Evolutionary conservation across 441 rosid species (phyloP).

Genomic region (Erodium trifolium): DNA sequence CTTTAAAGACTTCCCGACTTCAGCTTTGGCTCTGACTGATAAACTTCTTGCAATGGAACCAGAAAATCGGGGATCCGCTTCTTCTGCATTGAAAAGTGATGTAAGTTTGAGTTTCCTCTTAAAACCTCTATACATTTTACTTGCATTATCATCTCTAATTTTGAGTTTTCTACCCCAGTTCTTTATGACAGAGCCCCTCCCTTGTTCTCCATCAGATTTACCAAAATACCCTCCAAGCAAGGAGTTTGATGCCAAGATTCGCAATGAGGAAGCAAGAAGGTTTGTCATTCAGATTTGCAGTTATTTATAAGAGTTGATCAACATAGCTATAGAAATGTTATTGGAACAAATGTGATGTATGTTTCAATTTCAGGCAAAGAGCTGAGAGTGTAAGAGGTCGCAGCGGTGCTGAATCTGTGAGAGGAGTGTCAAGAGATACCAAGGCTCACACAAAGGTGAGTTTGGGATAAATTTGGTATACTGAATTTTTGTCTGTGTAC

Average conservation of each 20-base stretch:
- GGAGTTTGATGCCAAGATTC: constrained; percentile 84
- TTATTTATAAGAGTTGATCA: not conserved
- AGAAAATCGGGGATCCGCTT: constrained; percentile 78
- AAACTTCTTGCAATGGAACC: constrained; percentile 80
- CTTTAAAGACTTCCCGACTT: constrained; percentile 81
- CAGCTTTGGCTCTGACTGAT: constrained; percentile 81
- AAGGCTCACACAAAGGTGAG: constrained; percentile 32
- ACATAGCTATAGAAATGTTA: not conserved
- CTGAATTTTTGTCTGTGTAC: not conserved
- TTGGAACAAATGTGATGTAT: not conserved
- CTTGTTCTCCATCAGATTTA: constrained; percentile 86
- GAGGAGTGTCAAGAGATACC: constrained; percentile 68
- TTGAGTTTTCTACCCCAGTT: constrained; percentile 33
- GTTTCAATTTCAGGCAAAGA: constrained; percentile 36
- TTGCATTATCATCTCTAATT: too few relatives aligned
- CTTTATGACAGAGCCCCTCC: constrained; percentile 64
- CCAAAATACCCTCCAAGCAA: constrained; percentile 96
- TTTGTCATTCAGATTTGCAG: constrained; percentile 18
- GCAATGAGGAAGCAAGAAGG: constrained; percentile 95
- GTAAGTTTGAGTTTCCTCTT: constrained; percentile 26
- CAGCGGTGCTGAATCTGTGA: constrained; percentile 45
- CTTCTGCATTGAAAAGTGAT: constrained; percentile 70
- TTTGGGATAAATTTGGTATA: not conserved
- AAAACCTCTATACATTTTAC: too few relatives aligned
- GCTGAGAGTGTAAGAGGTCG: constrained; percentile 60